Base-by-base conservation (phyloP, 768 basidiomycete genomes). In the Kwoniella mangroviensis region DNA sequence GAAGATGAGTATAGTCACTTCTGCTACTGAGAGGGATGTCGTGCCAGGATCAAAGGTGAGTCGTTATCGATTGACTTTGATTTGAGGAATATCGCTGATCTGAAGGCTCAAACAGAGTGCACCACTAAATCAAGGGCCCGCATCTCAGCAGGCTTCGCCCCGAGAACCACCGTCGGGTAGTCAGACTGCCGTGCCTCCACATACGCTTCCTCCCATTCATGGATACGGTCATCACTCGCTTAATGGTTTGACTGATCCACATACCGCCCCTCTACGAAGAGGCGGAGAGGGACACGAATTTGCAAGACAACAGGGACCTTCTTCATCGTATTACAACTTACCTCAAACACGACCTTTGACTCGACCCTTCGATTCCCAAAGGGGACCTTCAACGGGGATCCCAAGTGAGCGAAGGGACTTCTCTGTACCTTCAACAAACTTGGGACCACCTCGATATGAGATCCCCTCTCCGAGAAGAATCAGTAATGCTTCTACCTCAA, bases 21-120 rank as follows among this genome's bases (percentile, higher is more conserved):
- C 59, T 41, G 60, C 74, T 12, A 63, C 60, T 10, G 79, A 78
- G 19, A 75, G 75, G 56, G 77, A 78, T 22, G 53, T 72, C 15
- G 70, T 70, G 15, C 70, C 72, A 4, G 77, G 75, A 5, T 76
- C 75, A 22, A 80, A 80, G 73, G 79, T 78, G 59, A 70, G 79
- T 60, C 11, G 15, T 49, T 19, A 49, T 17, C 28, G 19, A 28
- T 5, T 19, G 26, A 56, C 34, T 34, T 34, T 7, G 34, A 34
- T 34, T 34, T 34, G 34, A 34, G 34, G 34, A 34, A 34, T 34
- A 34, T 34, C 34, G 54, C 13, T 60, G 11, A 13, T 40, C 17
- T 28, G 34, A 28, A 34, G 28, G 53, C 7, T 12, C n/a, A 5
- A 34, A 26, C 65, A 80, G 77, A 73, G 72, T 51, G 79, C 79